These are phyloP conservation scores for Auricularia heimuer DNA, from an alignment of 768 basidiomycete species.

Conservation along the genomic window DNA sequence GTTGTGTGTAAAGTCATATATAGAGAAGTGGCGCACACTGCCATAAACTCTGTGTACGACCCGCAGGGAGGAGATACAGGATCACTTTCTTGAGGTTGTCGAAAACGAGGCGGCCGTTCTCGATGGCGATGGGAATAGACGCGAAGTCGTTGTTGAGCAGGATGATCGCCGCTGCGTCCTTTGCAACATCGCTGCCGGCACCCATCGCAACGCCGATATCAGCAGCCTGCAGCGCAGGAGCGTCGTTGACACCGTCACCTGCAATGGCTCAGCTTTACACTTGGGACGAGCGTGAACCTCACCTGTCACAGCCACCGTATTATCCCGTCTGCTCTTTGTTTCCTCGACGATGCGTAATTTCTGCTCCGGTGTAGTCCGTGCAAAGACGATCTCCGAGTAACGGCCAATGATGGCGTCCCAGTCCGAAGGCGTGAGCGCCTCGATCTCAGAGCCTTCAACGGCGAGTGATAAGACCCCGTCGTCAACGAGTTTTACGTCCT, in stretches of 20 bases:
- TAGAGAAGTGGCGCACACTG: slow-evolving; percentile 26
- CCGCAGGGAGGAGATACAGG: slow-evolving; percentile 43
- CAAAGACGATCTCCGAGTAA: slow-evolving; percentile 40
- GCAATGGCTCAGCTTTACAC: not conserved
- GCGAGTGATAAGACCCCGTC: slow-evolving; percentile 26
- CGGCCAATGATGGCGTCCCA: slow-evolving; percentile 31
- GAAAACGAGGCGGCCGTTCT: slow-evolving; percentile 52
- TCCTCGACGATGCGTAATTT: slow-evolving; percentile 49
- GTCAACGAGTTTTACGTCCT: not conserved
- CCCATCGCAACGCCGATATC: slow-evolving; percentile 50
- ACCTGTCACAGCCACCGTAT: slow-evolving; percentile 37
- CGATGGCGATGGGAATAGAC: slow-evolving; percentile 47
- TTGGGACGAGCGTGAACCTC: not conserved
- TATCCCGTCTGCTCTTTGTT: slow-evolving; percentile 36
- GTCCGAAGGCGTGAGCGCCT: slow-evolving; percentile 24
- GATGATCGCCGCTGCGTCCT: slow-evolving; percentile 45
- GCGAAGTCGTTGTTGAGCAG: slow-evolving; percentile 50
- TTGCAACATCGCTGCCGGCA: slow-evolving; percentile 39
- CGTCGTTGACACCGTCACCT: slow-evolving; percentile 48
- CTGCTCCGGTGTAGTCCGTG: slow-evolving; percentile 46
- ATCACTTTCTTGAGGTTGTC: slow-evolving; percentile 54
- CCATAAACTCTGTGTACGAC: slow-evolving; percentile 50
- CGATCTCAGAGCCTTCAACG: slow-evolving; percentile 36
- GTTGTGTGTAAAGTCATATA: not conserved
- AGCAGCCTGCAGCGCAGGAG: slow-evolving; percentile 39